Percentiles rank a stretch among this genome's conserved stretches.
phyloP scores from a whole-genome alignment of 495 filamentous ascomycete genomes.

The Hyaloscypha bicolor region DNA sequence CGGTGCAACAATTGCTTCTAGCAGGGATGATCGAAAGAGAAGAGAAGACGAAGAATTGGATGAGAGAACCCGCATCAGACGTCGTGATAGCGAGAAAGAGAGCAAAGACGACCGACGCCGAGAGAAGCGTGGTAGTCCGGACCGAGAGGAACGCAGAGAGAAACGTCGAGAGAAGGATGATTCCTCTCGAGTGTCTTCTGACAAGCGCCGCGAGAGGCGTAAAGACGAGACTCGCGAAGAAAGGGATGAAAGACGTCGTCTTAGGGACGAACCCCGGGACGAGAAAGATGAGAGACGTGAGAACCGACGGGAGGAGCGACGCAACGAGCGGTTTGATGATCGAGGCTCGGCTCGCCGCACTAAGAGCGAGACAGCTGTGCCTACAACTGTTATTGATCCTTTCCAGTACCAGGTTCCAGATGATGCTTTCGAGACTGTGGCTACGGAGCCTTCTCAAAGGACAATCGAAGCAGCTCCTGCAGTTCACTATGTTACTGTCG shows the following conservation, averaged over 20 bases:
- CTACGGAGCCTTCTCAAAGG: slow-evolving; percentile 27
- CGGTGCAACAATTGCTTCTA: slow-evolving; percentile 41
- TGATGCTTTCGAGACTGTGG: slow-evolving; percentile 42
- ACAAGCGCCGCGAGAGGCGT: slow-evolving; percentile 5
- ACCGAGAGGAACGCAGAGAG: slow-evolving; percentile 15
- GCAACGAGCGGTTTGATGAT: slow-evolving; percentile 31
- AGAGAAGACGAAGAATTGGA: slow-evolving; percentile 26
- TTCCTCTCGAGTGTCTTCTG: neutral
- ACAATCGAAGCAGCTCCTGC: slow-evolving; percentile 35
- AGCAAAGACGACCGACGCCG: slow-evolving; percentile 23
- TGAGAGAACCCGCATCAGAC: slow-evolving; percentile 29
- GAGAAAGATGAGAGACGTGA: slow-evolving; percentile 30
- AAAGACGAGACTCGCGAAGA: slow-evolving; percentile 30
- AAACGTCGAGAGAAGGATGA: slow-evolving; percentile 12
- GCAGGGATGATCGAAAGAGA: slow-evolving; percentile 42
- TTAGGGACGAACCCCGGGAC: slow-evolving; percentile 33
- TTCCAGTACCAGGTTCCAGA: slow-evolving; percentile 46
- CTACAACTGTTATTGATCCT: slow-evolving; percentile 42
- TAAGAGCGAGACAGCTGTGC: slow-evolving; percentile 20
- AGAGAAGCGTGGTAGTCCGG: neutral
- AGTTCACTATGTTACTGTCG: slow-evolving; percentile 43
- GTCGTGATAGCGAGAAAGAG: slow-evolving; percentile 24
- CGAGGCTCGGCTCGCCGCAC: slow-evolving; percentile 17
- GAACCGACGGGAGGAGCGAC: slow-evolving; percentile 33
- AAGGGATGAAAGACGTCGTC: slow-evolving; percentile 28